phyloP scores from a whole-genome alignment of 495 filamentous ascomycete genomes.

The Daldinia grandis region DNA sequence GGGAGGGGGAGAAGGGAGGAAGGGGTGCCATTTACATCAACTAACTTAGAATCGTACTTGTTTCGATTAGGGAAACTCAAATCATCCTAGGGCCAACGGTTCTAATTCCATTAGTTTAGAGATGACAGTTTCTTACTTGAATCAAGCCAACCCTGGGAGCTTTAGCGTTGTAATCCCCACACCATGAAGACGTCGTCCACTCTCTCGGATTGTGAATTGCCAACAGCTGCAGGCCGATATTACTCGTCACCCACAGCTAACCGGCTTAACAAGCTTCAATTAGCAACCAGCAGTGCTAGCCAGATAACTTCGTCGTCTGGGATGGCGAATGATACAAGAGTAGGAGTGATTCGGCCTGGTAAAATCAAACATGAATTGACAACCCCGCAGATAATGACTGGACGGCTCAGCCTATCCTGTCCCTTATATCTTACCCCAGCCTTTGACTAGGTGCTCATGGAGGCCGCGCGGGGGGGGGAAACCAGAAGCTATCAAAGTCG shows the following conservation, averaged over 20 bases:
- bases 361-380: constrained; percentile 11
- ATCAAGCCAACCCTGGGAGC: constrained; percentile 14
- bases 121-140: constrained; percentile 23
- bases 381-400: constrained; percentile 41
- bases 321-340: constrained; percentile 18
- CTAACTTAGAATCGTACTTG: constrained; percentile 9
- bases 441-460: constrained; percentile 34
- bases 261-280: constrained; percentile 20
- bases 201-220: constrained; percentile 33
- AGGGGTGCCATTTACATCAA: constrained; percentile 12
- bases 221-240: constrained; percentile 22
- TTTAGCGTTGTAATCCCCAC: constrained; percentile 27
- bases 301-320: constrained; percentile 22
- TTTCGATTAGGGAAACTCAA: constrained; percentile 26
- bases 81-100: constrained; percentile 3
- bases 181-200: constrained; percentile 17
- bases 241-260: constrained; percentile 36
- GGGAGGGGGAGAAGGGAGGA: not conserved
- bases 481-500: constrained; percentile 17
- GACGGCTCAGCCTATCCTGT: constrained; percentile 32
- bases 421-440: constrained; percentile 31
- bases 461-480: constrained; percentile 10
- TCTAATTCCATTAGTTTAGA: not conserved
- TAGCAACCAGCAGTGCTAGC: constrained; percentile 11
- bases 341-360: not conserved